Conservation (phyloP, 164 flowering plant species). For the Magnolia kwangsiensis region DNA sequence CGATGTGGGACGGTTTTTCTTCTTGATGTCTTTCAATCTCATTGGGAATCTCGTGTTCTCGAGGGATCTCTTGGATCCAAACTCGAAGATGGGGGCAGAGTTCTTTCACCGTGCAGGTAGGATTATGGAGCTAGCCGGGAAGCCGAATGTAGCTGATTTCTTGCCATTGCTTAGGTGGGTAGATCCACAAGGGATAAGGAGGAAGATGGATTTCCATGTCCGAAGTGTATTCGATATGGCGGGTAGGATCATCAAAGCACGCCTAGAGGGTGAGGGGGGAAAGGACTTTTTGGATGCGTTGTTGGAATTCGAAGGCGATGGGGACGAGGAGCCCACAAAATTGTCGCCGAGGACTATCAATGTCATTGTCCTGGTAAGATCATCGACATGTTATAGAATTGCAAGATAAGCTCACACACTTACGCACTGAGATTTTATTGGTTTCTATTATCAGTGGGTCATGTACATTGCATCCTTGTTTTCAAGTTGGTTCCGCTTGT, state of each 20-base stretch:
- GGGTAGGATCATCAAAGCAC: slow-evolving; percentile 10
- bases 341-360: slow-evolving; percentile 3
- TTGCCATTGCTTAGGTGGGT: slow-evolving; percentile 17
- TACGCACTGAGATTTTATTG: too few relatives aligned
- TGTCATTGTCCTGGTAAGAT: background rate
- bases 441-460: too few relatives aligned
- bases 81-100: slow-evolving; percentile 13
- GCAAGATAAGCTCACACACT: too few relatives aligned
- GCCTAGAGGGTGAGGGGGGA: background rate
- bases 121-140: slow-evolving; percentile 13
- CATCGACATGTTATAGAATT: too few relatives aligned
- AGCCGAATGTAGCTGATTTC: slow-evolving; percentile 25
- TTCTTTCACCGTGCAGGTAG: slow-evolving; percentile 14
- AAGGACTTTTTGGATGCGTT: slow-evolving; percentile 17
- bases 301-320: slow-evolving; percentile 11
- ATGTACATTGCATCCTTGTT: too few relatives aligned
- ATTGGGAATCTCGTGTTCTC: slow-evolving; percentile 23
- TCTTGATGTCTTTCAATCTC: slow-evolving; percentile 22
- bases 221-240: slow-evolving; percentile 13
- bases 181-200: slow-evolving; percentile 19
- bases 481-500: too few relatives aligned
- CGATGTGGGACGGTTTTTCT: slow-evolving; percentile 11
- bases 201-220: slow-evolving; percentile 5
- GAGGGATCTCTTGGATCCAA: slow-evolving; percentile 7
- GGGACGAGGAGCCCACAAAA: slow-evolving; percentile 9